Percentiles rank a stretch among this genome's conserved stretches.
These are phyloP conservation scores for Phytopythium cucurbitacearum DNA, from an alignment of 352 stramenopile genomes.

Conservation along the genomic window DNA sequence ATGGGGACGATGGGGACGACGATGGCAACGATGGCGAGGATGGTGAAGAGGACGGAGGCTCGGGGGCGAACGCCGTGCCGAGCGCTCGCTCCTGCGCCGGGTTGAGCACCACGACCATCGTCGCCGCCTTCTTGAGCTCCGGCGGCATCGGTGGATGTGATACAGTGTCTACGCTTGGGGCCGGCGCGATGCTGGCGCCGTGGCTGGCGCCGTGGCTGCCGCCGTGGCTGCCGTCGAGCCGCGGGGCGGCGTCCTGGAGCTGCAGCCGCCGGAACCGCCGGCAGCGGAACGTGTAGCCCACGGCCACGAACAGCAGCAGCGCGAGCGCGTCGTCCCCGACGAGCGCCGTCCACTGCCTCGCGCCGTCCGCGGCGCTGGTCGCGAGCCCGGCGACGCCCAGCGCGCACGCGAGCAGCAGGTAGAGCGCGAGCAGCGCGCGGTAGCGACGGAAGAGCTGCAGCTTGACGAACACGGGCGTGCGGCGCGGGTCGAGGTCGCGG, in stretches of 20 bases:
- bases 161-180: conserved; percentile 1
- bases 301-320: conserved; percentile 29
- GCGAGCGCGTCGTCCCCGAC: conserved; percentile 36
- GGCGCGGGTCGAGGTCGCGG: conserved; percentile 32
- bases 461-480: conserved; percentile 62
- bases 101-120: conserved; percentile 38
- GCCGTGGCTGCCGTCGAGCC: conserved; percentile 7
- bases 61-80: conserved; percentile 18
- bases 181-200: conserved; percentile 19
- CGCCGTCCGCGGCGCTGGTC: conserved; percentile 26
- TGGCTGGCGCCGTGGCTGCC: conserved; percentile 13
- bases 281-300: conserved; percentile 61
- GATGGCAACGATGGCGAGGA: neutral
- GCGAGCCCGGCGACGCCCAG: conserved; percentile 38
- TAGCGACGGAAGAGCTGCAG: conserved; percentile 60
- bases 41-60: neutral
- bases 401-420: conserved; percentile 50
- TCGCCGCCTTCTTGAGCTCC: conserved; percentile 19
- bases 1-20: neutral
- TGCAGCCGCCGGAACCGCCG: conserved; percentile 50
- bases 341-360: conserved; percentile 29
- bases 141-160: conserved; percentile 7
- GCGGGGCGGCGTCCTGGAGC: conserved; percentile 9
- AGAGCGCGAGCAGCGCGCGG: conserved; percentile 35
- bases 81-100: conserved; percentile 30